phyloP scores from a whole-genome alignment of 2,329 filamentous ascomycete species.

The Claviceps maximensis region DNA sequence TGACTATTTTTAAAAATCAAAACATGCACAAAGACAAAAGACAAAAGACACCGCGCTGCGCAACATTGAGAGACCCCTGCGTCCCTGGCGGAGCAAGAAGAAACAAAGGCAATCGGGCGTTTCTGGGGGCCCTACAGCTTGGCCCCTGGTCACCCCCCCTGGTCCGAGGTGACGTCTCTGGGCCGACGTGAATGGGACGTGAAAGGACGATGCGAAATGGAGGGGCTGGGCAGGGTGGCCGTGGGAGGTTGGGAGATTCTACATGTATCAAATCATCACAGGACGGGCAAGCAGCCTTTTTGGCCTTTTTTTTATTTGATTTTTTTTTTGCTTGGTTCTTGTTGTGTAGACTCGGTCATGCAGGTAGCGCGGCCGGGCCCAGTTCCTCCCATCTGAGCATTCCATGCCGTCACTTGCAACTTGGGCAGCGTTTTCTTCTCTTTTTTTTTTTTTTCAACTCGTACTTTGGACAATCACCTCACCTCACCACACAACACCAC shows the following conservation, averaged over 20 bases:
- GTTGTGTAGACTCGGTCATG: neutral
- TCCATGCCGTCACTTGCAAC: neutral
- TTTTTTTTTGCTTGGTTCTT: neutral
- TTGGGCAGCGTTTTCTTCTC: neutral
- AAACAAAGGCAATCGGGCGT: neutral
- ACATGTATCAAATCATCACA: too few relatives aligned
- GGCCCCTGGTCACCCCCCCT: neutral
- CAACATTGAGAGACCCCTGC: too few relatives aligned
- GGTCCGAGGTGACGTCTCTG: conserved; percentile 2
- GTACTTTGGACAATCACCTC: neutral
- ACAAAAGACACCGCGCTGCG: neutral
- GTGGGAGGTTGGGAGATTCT: conserved; percentile 21
- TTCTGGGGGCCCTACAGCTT: neutral
- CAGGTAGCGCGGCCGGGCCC: neutral
- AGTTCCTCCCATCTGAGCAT: neutral
- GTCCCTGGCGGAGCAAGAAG: neutral
- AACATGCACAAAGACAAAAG: too few relatives aligned
- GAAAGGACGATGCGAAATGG: conserved; percentile 1
- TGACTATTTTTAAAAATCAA: too few relatives aligned
- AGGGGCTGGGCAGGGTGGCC: conserved; percentile 19
- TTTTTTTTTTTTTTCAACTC: neutral
- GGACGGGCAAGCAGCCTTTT: too few relatives aligned
- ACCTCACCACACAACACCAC: neutral
- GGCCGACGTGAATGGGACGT: neutral
- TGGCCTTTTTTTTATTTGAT: neutral